A percentile compares a stretch with the other conserved stretches of the same genome.
phyloP scores from a whole-genome alignment of 169 alveolate genomes.

The Prorocentrum cordatum region DNA sequence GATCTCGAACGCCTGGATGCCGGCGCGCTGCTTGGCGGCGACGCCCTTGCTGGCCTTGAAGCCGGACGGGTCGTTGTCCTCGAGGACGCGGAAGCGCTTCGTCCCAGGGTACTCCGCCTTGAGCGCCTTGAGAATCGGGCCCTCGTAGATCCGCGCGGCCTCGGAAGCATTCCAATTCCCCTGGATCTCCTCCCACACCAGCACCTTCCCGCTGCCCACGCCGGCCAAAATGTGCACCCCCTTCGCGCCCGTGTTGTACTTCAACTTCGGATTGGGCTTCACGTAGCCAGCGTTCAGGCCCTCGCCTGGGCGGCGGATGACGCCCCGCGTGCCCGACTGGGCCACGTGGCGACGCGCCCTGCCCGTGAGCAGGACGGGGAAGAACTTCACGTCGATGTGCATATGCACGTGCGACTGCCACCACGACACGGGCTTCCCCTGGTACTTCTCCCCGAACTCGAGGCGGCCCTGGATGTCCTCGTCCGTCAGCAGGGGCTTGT shows the following conservation, averaged over 20 bases:
- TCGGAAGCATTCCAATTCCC: not conserved
- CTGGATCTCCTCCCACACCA: not conserved
- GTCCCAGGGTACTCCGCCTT: not conserved
- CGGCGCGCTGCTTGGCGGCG: not conserved
- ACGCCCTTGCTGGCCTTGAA: not conserved
- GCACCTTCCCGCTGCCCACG: not conserved
- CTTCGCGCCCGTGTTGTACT: slow-evolving; percentile 2
- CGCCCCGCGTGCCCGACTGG: not conserved
- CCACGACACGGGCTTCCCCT: not conserved
- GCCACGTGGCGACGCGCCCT: not conserved
- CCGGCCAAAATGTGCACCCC: not conserved
- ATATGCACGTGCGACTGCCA: not conserved
- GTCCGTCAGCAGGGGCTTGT: not conserved
- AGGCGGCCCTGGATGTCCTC: not conserved
- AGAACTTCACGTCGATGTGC: not conserved
- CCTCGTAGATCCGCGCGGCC: not conserved
- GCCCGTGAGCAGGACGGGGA: not conserved
- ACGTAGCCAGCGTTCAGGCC: slow-evolving; percentile 4
- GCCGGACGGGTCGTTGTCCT: slow-evolving; percentile 17
- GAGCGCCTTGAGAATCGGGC: not conserved
- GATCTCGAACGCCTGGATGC: not conserved
- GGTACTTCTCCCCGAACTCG: not conserved
- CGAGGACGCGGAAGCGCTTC: not conserved
- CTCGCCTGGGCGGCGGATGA: not conserved
- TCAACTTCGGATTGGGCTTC: not conserved